Percentiles rank a stretch among this genome's conserved stretches.
These are phyloP conservation scores for Persicaria tinctoria DNA, from an alignment of 148 eudicot species.

Conservation along the genomic window DNA sequence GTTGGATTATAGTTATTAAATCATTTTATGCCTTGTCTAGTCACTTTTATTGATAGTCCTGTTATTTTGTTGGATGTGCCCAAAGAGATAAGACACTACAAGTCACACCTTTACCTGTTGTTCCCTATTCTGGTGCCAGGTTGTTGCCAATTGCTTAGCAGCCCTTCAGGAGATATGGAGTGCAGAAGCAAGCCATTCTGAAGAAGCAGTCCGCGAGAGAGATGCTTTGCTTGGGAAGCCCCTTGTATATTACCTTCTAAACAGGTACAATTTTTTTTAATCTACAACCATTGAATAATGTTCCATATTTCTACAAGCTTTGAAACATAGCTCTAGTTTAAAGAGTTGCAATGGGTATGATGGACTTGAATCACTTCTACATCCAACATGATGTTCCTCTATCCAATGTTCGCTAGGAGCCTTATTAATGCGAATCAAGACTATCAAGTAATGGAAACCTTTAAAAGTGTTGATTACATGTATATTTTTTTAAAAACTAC, in stretches of 20 bases:
- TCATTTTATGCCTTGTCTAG: background rate
- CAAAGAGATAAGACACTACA: background rate
- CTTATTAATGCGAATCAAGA: background rate
- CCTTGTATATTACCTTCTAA: slow-evolving; percentile 61
- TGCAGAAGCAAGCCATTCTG: slow-evolving; percentile 77
- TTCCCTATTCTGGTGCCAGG: slow-evolving; percentile 32
- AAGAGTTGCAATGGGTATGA: background rate
- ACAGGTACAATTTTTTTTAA: slow-evolving; percentile 37
- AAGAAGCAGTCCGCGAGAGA: slow-evolving; percentile 87
- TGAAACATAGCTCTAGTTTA: background rate
- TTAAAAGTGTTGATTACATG: background rate
- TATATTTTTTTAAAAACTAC: too few species aligned
- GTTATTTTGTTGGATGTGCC: background rate
- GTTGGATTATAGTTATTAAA: background rate
- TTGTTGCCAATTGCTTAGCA: slow-evolving; percentile 85
- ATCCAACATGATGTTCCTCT: background rate
- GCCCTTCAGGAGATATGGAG: slow-evolving; percentile 97
- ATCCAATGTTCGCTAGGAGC: background rate
- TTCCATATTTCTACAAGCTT: background rate
- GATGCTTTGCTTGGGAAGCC: slow-evolving; percentile 90
- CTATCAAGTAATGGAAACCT: background rate
- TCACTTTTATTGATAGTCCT: background rate
- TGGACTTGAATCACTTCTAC: background rate
- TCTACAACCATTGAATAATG: background rate
- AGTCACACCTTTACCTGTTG: background rate